phyloP scores from a whole-genome alignment of 2,329 filamentous ascomycete genomes.

The Trichoderma citrinoviride region DNA sequence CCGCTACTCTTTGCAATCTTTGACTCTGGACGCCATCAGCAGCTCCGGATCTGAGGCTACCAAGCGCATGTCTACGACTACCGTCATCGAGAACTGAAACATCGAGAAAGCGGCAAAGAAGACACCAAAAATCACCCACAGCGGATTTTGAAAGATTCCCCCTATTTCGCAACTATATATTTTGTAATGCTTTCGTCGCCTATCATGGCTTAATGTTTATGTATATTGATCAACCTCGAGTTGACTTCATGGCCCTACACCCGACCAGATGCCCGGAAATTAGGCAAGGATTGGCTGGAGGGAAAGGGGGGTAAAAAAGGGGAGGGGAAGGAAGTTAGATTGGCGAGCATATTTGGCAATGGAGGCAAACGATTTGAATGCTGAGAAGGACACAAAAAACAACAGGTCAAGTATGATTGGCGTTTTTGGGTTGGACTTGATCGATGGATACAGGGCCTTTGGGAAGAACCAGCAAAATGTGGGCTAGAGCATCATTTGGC shows the following conservation, averaged over 20 bases:
- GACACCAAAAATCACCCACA: neutral
- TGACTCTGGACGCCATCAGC: conserved; percentile 26
- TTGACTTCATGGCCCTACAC: conserved; percentile 3
- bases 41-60: conserved; percentile 20
- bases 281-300: neutral
- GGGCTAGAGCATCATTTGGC: conserved; percentile 10
- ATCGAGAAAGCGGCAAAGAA: neutral
- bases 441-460: conserved; percentile 21
- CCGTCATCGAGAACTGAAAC: conserved; percentile 12
- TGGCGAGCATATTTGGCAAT: conserved; percentile 13
- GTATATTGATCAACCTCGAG: conserved; percentile 22
- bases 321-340: neutral
- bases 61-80: conserved; percentile 31
- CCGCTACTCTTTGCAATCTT: conserved; percentile 31
- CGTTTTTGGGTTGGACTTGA: conserved; percentile 19
- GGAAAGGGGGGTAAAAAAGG: neutral
- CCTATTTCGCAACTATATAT: neutral
- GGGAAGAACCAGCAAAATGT: conserved; percentile 6
- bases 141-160: neutral
- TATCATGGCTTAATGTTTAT: conserved; percentile 26
- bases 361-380: conserved; percentile 16
- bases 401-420: conserved; percentile 16
- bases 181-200: conserved; percentile 8
- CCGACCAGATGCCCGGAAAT: neutral
- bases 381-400: conserved; percentile 16